A percentile compares a stretch with the other conserved stretches of the same genome.
phyloP scores from a whole-genome alignment of 2,329 filamentous ascomycete genomes.

The Coniochaeta pulveracea region DNA sequence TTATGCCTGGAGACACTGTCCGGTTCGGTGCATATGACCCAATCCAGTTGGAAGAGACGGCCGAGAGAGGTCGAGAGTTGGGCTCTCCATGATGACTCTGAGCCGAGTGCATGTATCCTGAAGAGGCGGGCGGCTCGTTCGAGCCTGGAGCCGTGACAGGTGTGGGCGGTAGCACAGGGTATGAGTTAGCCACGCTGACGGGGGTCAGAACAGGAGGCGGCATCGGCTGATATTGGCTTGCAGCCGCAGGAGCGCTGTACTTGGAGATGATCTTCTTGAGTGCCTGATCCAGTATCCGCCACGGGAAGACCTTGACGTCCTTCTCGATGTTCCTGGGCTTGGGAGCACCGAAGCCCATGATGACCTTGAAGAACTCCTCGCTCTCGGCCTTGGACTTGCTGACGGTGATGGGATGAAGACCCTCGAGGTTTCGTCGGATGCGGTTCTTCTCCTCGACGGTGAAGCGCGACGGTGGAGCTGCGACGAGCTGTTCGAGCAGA shows the following conservation, averaged over 20 bases:
- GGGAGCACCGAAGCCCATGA: constrained; percentile 92
- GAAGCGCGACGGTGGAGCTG: constrained; percentile 59
- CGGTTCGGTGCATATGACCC: constrained; percentile 29
- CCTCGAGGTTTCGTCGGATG: constrained; percentile 89
- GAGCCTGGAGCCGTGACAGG: constrained; percentile 22
- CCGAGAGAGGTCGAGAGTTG: constrained; percentile 40
- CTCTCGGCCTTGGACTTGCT: constrained; percentile 88
- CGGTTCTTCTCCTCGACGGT: constrained; percentile 98
- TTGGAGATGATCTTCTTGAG: constrained; percentile 98
- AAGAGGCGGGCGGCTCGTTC: constrained; percentile 23
- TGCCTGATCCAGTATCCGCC: constrained; percentile 78
- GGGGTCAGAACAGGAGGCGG: constrained; percentile 29
- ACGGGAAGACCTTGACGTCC: constrained; percentile 96
- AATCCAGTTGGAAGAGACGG: constrained; percentile 35
- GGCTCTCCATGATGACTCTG: constrained; percentile 34
- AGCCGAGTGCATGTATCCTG: constrained; percentile 25
- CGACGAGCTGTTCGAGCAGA: constrained; percentile 80
- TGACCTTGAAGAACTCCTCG: constrained; percentile 97
- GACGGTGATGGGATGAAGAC: constrained; percentile 84
- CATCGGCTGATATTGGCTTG: constrained; percentile 10
- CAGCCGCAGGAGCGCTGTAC: constrained; percentile 44
- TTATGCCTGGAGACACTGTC: constrained; percentile 31
- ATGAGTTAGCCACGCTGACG: constrained; percentile 23
- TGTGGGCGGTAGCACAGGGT: constrained; percentile 34
- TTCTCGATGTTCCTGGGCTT: constrained; percentile 98